Conservation (phyloP, 2,329 filamentous ascomycete species). For the Beauveria caledonica region DNA sequence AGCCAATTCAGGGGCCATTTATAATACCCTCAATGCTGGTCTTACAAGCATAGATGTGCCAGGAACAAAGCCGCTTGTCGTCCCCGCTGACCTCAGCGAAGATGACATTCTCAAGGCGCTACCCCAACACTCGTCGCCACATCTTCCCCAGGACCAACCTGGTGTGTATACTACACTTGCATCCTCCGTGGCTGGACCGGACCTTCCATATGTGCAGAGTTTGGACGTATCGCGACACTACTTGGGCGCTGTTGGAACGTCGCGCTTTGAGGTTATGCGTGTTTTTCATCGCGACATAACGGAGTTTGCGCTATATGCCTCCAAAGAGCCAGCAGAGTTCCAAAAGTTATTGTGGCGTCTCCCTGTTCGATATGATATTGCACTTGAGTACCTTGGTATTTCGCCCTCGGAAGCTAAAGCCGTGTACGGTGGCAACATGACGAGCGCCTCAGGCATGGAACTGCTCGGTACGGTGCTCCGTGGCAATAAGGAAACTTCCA, state of each 20-base stretch:
- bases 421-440: constrained; percentile 6
- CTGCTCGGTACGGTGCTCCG: not conserved
- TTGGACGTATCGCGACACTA: not conserved
- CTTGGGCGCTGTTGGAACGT: not conserved
- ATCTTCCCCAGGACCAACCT: constrained; percentile 3
- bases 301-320: constrained; percentile 2
- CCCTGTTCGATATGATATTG: not conserved
- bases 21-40: not conserved
- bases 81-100: not conserved
- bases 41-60: not conserved
- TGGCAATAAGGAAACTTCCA: not conserved
- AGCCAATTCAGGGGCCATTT: not conserved
- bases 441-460: not conserved
- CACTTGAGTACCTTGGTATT: constrained; percentile 2
- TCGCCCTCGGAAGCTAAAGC: not conserved
- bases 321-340: constrained; percentile 1
- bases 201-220: constrained; percentile 2
- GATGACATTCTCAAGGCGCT: not conserved
- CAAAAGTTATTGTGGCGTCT: not conserved
- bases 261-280: constrained; percentile 3
- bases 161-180: not conserved
- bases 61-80: not conserved
- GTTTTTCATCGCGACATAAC: constrained; percentile 1
- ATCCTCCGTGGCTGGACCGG: not conserved
- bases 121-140: constrained; percentile 4